phyloP scores from a whole-genome alignment of 73 alveolate genomes.

The Paramecium pentaurelia region DNA sequence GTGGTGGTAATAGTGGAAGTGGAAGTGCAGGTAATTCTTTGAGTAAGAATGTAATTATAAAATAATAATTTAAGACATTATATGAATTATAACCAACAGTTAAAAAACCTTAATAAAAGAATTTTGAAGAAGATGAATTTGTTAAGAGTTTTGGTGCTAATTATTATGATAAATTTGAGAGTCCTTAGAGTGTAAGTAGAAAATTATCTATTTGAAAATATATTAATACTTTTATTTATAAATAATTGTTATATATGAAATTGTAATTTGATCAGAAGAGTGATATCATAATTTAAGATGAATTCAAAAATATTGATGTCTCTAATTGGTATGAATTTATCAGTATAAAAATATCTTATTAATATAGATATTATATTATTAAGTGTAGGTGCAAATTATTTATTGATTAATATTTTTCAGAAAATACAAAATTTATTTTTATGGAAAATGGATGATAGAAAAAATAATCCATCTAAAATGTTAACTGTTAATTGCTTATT shows the following conservation, averaged over 20 bases:
- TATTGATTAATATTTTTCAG: background rate
- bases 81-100: background rate
- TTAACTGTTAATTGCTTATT: background rate
- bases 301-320: background rate
- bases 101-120: background rate
- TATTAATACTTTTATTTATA: background rate
- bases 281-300: background rate
- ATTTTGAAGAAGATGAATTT: conserved; percentile 13
- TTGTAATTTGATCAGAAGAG: background rate
- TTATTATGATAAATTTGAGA: conserved; percentile 20
- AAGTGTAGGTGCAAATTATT: background rate
- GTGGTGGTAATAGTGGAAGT: background rate
- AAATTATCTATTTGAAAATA: background rate
- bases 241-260: background rate
- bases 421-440: background rate
- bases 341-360: background rate
- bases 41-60: background rate
- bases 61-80: background rate
- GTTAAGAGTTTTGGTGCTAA: background rate
- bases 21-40: background rate
- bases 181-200: background rate
- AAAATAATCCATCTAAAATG: background rate
- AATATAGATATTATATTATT: background rate
- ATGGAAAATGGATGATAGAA: background rate
- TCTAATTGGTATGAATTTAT: background rate